Evolutionary conservation across 768 basidiomycete species (phyloP).

Genomic region (Suillus variegatus): DNA sequence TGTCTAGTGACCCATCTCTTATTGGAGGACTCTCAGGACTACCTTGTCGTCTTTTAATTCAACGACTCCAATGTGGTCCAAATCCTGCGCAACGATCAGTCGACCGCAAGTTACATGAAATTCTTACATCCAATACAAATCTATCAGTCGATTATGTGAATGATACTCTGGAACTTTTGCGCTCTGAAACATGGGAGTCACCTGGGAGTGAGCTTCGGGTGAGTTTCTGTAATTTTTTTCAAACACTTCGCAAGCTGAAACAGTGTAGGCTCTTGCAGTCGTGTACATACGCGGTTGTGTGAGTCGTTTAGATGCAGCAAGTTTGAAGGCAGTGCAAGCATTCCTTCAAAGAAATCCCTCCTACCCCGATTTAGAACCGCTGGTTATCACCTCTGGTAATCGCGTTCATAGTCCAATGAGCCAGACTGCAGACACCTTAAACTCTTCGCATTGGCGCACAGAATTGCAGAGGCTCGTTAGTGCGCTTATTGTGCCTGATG

Average conservation of each 20-base stretch:
- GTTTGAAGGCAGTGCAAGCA: constrained; percentile 22
- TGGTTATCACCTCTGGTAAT: constrained; percentile 1
- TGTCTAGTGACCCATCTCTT: constrained; percentile 24
- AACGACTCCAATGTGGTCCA: constrained; percentile 47
- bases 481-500: background rate
- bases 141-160: constrained; percentile 5
- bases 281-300: constrained; percentile 35
- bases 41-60: constrained; percentile 41
- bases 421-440: background rate
- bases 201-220: constrained; percentile 33
- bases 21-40: constrained; percentile 30
- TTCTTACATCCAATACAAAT: background rate
- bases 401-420: background rate
- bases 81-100: constrained; percentile 20
- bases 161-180: constrained; percentile 39
- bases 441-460: background rate
- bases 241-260: background rate
- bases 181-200: constrained; percentile 41
- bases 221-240: constrained; percentile 12
- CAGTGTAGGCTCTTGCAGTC: constrained; percentile 19
- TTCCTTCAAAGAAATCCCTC: constrained; percentile 20
- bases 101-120: background rate
- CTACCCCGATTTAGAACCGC: constrained; percentile 17
- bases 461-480: background rate
- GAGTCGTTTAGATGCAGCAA: constrained; percentile 27